Evolutionary conservation across 1,284 basidiomycete species (phyloP).

Genomic region (Termitomyces sp.): DNA sequence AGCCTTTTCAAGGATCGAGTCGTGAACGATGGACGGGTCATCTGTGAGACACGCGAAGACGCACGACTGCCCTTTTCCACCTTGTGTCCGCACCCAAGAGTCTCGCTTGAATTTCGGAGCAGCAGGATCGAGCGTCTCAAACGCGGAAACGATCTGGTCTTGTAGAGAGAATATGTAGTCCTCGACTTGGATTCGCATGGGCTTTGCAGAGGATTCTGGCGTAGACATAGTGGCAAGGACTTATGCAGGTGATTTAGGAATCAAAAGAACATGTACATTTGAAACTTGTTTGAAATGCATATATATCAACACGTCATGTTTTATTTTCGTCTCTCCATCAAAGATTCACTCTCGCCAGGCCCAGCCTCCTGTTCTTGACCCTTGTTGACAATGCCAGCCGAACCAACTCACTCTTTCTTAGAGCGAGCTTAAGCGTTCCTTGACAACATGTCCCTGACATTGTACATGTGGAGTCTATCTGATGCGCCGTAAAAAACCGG

Average conservation of each 20-base stretch:
- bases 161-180: conserved; percentile 80
- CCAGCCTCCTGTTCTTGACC: not conserved
- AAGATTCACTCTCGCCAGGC: not conserved
- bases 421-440: too few relatives aligned
- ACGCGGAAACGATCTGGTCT: conserved; percentile 72
- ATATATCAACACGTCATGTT: not conserved
- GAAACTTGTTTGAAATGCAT: not conserved
- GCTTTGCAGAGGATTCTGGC: conserved; percentile 20
- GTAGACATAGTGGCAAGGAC: conserved; percentile 13
- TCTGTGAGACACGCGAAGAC: conserved; percentile 68
- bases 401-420: too few relatives aligned
- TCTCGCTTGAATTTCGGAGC: conserved; percentile 81
- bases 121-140: conserved; percentile 77
- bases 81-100: conserved; percentile 79
- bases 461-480: too few relatives aligned
- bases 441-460: too few relatives aligned
- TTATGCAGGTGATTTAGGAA: too few relatives aligned
- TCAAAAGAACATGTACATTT: not conserved
- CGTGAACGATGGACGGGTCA: conserved; percentile 22
- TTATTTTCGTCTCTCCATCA: not conserved
- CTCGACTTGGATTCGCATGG: conserved; percentile 82
- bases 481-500: too few relatives aligned
- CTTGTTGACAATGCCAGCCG: not conserved
- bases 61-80: conserved; percentile 86
- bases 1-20: conserved; percentile 86